Base-by-base conservation (phyloP, 306 rosid genomes). In the Spatholobus suberectus region DNA sequence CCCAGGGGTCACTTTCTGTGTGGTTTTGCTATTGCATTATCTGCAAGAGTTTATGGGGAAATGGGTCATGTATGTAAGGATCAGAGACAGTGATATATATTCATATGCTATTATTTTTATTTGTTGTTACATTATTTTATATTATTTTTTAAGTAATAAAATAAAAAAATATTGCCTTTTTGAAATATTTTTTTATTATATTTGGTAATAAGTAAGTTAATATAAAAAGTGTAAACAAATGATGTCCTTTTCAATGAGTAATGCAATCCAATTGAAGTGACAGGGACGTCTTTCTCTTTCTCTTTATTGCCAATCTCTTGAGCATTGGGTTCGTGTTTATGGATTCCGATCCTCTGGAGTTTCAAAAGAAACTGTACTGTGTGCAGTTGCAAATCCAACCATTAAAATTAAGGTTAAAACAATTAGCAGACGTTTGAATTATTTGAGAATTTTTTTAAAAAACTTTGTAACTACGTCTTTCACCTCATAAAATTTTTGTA, bases 1-100 rank as follows among this genome's bases (percentile, higher is more conserved):
- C 70, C 41, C 67, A 47, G 76, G 77, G 86, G 90, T 94, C 92
- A 77, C 97, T 88, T 81, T 89, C 93, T 69, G 38, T 85, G 67
- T 67, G 77, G 87, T 83, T 76, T 83, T 49, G 88, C 80, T 46
- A 49, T 75, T 69, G 81, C 77, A 74, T 84, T 58, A 83, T 77
- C 69, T 71, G 81, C 72, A 75, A 32, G 81, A 76, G 87, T 34
- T 27, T 77, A 82, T 67, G 81, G 86, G 87, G 85, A 74, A 78
- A 70, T 68, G 85, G 85, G 81, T 10, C 78, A 61, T 49, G n/a
- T 24, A 21, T 70, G 68, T 26, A 35, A 73, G 62, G 1, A 68
- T 52, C 24, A 26, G 55, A 35, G 68, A 73, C 68, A 61, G 6
- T 11, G 12, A 80, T 55, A 5, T 35, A 47, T 1, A 21, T 63